Evolutionary conservation across 176 grass and related monocot genomes (phyloP).

Genomic region (Aegilops longissima): DNA sequence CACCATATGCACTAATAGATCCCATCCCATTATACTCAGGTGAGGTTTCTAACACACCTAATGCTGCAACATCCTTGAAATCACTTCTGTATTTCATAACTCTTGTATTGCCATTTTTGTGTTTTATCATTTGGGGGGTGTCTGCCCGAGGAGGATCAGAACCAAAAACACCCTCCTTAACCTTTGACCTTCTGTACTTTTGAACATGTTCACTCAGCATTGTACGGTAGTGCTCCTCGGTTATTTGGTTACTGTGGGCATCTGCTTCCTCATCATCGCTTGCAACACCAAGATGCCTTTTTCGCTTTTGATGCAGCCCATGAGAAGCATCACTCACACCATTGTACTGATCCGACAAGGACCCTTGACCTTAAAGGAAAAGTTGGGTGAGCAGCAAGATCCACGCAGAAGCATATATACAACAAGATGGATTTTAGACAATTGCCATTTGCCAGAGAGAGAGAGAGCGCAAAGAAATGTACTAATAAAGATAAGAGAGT

Average conservation of each 20-base stretch:
- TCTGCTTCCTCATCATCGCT: constrained; percentile 63
- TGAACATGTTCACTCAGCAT: constrained; percentile 93
- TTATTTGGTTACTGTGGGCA: constrained; percentile 62
- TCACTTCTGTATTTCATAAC: constrained; percentile 41
- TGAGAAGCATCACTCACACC: constrained; percentile 56
- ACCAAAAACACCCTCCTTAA: constrained; percentile 54
- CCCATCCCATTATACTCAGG: constrained; percentile 40
- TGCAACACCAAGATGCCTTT: constrained; percentile 40
- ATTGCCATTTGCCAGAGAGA: not conserved
- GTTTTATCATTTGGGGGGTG: constrained; percentile 31
- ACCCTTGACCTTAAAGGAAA: constrained; percentile 49
- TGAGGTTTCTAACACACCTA: constrained; percentile 39
- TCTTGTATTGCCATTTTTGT: constrained; percentile 46
- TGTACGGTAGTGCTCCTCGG: constrained; percentile 83
- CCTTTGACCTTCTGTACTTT: constrained; percentile 60
- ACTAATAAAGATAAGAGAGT: not conserved
- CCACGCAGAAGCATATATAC: not conserved
- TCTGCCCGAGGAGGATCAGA: constrained; percentile 44
- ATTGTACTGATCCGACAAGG: constrained; percentile 64
- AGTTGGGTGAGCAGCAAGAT: constrained; percentile 26
- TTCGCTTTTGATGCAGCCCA: constrained; percentile 45
- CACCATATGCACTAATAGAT: constrained; percentile 53
- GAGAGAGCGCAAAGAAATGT: not conserved
- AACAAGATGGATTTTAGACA: constrained; percentile 26
- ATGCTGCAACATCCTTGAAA: constrained; percentile 24